Evolutionary conservation across 306 rosid species (phyloP).

Genomic region (Begonia loranthoides): DNA sequence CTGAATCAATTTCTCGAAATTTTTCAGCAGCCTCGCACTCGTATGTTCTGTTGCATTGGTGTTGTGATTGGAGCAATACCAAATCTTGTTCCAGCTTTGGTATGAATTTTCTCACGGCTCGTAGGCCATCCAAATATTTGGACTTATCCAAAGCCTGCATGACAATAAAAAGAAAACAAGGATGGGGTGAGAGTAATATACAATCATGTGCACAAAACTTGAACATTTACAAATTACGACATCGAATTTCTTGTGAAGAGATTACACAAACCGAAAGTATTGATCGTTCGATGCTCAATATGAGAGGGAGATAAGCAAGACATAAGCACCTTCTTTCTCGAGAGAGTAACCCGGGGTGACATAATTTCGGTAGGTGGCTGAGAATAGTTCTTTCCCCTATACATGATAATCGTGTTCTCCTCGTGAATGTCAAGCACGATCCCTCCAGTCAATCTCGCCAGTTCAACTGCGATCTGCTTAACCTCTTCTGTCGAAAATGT

Average conservation of each 20-base stretch:
- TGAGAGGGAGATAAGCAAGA: background rate
- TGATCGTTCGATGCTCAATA: no score
- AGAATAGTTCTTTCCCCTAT: constrained; percentile 90
- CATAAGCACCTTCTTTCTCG: constrained; percentile 70
- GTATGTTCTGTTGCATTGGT: constrained; percentile 22
- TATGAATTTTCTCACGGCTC: constrained; percentile 67
- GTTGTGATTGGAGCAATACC: constrained; percentile 58
- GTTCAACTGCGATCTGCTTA: constrained; percentile 73
- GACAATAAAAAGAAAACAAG: constrained; percentile 9
- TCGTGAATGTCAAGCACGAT: constrained; percentile 86
- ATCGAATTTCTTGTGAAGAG: background rate
- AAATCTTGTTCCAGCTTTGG: constrained; percentile 79
- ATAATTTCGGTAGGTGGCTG: constrained; percentile 97
- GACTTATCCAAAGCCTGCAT: constrained; percentile 93
- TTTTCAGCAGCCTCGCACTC: constrained; percentile 21
- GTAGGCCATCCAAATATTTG: constrained; percentile 71
- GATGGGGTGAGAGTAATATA: constrained; percentile 4
- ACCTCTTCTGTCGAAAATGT: constrained; percentile 84
- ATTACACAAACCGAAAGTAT: no score
- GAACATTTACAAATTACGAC: background rate
- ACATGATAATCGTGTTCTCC: constrained; percentile 80
- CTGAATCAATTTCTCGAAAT: constrained; percentile 21
- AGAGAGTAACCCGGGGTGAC: constrained; percentile 84
- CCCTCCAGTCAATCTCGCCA: constrained; percentile 85
- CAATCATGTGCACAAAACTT: background rate